These are phyloP conservation scores for Sungouiozyma ichnusensis DNA, from an alignment of 805 yeast genomes.

Conservation along the genomic window DNA sequence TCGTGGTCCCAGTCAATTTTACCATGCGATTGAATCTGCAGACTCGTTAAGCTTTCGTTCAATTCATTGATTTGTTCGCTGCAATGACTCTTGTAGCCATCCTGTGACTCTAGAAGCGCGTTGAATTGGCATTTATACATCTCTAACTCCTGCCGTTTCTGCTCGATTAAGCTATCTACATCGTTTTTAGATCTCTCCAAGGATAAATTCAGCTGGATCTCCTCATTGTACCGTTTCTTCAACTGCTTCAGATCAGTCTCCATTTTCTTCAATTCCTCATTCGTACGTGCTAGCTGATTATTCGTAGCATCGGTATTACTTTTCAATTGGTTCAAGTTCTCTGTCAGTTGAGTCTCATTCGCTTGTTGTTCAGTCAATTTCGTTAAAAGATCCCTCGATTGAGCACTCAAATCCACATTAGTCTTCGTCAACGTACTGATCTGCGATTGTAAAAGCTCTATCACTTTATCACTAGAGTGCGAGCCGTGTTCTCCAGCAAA, in stretches of 20 bases:
- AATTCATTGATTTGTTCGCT: slow-evolving; percentile 13
- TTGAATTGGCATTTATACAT: slow-evolving; percentile 11
- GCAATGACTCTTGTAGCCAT: slow-evolving; percentile 17
- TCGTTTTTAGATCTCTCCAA: slow-evolving; percentile 1
- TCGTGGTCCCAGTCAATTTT: background rate
- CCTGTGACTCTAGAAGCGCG: slow-evolving; percentile 18
- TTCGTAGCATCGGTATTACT: slow-evolving; percentile 71
- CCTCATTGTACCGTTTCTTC: slow-evolving; percentile 2
- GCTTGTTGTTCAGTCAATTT: slow-evolving; percentile 37
- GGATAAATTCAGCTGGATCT: slow-evolving; percentile 2
- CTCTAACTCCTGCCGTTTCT: slow-evolving; percentile 2
- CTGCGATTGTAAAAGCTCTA: slow-evolving; percentile 35
- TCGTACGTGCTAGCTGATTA: slow-evolving; percentile 30
- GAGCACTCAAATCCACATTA: slow-evolving; percentile 29
- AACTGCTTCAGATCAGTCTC: slow-evolving; percentile 34
- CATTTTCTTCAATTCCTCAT: slow-evolving; percentile 54
- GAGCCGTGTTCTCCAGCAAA: background rate
- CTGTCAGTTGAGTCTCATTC: slow-evolving; percentile 38
- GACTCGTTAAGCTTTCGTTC: slow-evolving; percentile 2
- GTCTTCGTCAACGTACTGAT: slow-evolving; percentile 44
- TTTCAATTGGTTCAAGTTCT: slow-evolving; percentile 48
- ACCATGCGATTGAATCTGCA: background rate
- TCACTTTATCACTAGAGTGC: slow-evolving; percentile 19
- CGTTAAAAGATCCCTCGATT: slow-evolving; percentile 40
- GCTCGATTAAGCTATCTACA: background rate